Conservation (phyloP, 1,139 yeast species). For the Diutina neorugosa region DNA sequence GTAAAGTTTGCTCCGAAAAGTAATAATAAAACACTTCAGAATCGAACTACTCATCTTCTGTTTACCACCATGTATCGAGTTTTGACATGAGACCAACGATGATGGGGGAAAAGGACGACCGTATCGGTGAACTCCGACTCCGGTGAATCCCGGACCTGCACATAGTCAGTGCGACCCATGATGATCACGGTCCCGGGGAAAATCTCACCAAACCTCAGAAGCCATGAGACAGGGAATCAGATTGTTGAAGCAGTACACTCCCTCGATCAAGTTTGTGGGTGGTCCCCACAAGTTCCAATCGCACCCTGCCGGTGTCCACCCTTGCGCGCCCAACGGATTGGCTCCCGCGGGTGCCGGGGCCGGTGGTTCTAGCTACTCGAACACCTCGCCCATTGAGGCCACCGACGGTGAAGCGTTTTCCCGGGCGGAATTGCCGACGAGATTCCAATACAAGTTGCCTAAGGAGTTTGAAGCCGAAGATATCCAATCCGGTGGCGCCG, state of each 20-base stretch:
- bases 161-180: not conserved
- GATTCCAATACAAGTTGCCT: conserved; percentile 3
- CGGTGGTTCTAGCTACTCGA: not conserved
- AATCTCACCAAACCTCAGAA: not conserved
- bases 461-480: not conserved
- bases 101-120: too few relatives aligned
- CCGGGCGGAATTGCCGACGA: not conserved
- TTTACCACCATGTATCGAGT: too few relatives aligned
- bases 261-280: conserved; percentile 4
- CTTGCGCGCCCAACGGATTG: conserved; percentile 3
- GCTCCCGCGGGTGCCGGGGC: not conserved
- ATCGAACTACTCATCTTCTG: too few relatives aligned
- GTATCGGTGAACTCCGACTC: not conserved
- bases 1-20: too few relatives aligned
- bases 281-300: conserved; percentile 1
- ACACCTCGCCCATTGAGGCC: not conserved
- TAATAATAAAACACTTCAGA: too few relatives aligned
- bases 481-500: conserved; percentile 3
- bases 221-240: not conserved
- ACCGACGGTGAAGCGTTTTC: not conserved
- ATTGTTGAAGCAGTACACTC: conserved; percentile 1
- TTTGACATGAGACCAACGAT: too few relatives aligned
- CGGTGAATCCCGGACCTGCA: not conserved
- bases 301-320: conserved; percentile 1
- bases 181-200: not conserved